Base-by-base conservation (phyloP, 2,329 filamentous ascomycete genomes). In the Pyrenophora graminea region DNA sequence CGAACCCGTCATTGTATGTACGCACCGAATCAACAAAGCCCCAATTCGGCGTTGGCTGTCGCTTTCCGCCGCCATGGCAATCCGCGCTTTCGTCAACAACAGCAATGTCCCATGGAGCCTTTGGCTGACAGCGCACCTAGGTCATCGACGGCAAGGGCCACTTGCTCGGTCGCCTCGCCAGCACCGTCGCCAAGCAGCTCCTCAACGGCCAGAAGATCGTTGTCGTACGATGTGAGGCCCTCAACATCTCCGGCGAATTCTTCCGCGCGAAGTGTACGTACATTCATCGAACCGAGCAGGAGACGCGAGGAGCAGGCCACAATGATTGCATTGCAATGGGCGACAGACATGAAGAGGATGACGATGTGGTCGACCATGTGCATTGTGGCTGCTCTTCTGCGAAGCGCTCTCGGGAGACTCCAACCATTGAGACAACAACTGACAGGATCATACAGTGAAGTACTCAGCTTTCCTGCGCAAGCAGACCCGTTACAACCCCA, bases 161-260 rank as follows among this genome's bases (percentile, higher is more conserved):
- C 83, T 89, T 99, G 79, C 91, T 99, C 81, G 94, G 94, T 85
- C 93, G 94, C 80, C 88, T 99, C 79, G 93, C 93, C 83, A 91
- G 87, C 79, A 96, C 91, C 77, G 91, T 97, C 76, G 93, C 93
- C 79, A 97, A 97, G 89, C 93, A 97, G 85, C 88, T 97, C 76
- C 90, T 97, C 73, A 95, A 88, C 81, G 93, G 93, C 79, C 93
- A 97, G 85, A 97, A 97, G 89, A 95, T 99, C 78, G 93, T 97
- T 75, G 84, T 99, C 72, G 94, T 99, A 79, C 91, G 94, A 85
- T 95, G 90, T 82, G 94, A 99, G 84, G 91, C 91, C 74, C 87
- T 99, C 80, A 99, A 99, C 88, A 99, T 99, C 86, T 99, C 94
- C 71, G 94, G 94, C 83, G 94, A 97, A 85, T 99, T 99, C 90